Percentiles rank a stretch among this genome's conserved stretches.
Conservation (phyloP, 129 eudicot species). For the Ambrosia artemisiifolia region DNA sequence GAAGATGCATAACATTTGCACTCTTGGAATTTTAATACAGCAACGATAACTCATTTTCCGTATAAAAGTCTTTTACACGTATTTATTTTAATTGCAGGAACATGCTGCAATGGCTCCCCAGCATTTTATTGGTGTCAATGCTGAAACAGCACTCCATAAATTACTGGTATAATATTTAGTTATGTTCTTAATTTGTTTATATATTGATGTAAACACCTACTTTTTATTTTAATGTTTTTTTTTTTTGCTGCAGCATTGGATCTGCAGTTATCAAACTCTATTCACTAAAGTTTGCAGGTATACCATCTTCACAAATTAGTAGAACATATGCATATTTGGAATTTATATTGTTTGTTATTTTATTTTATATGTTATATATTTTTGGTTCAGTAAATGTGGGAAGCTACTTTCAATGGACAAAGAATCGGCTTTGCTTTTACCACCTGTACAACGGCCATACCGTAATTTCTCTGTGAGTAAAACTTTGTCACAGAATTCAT, state of each 20-base stretch:
- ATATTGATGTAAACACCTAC: neutral
- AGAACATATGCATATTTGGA: slow-evolving; percentile 4
- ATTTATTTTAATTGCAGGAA: slow-evolving; percentile 43
- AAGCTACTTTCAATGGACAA: slow-evolving; percentile 67
- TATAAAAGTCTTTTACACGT: neutral
- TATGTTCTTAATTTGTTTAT: neutral
- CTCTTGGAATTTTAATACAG: neutral
- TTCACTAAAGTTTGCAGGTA: slow-evolving; percentile 72
- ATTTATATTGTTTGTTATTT: neutral
- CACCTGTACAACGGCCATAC: slow-evolving; percentile 70
- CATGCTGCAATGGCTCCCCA: slow-evolving; percentile 83
- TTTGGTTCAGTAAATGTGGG: slow-evolving; percentile 67
- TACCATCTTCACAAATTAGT: neutral
- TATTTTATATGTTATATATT: neutral
- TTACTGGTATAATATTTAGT: slow-evolving; percentile 46
- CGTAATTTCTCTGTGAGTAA: slow-evolving; percentile 32
- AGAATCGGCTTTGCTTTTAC: slow-evolving; percentile 64
- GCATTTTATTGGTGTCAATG: slow-evolving; percentile 45
- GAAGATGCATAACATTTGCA: neutral
- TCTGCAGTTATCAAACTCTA: slow-evolving; percentile 61
- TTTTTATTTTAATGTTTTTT: neutral
- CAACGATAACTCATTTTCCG: neutral
- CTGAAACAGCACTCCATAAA: slow-evolving; percentile 46
- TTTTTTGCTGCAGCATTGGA: slow-evolving; percentile 54
- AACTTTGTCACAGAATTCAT: slow-evolving; percentile 20